Conservation (phyloP, 108 stramenopile genomes). For the Cylindrotheca closterium region DNA sequence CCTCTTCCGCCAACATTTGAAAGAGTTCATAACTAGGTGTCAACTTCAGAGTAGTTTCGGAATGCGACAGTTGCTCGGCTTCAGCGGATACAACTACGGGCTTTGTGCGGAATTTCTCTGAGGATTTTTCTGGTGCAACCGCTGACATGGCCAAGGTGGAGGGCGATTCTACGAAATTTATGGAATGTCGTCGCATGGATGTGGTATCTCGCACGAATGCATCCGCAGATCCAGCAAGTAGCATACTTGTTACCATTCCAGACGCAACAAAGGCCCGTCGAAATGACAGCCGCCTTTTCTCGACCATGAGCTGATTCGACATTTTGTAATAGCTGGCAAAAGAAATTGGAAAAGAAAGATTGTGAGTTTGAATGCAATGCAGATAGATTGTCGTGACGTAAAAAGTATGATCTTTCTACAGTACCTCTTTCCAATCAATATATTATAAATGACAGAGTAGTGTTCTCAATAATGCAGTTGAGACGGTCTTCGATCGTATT, state of each 20-base stretch:
- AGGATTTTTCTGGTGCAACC: slow-evolving; percentile 13
- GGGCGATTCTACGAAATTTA: neutral
- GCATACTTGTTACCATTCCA: slow-evolving; percentile 6
- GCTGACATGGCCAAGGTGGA: slow-evolving; percentile 34
- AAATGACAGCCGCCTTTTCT: neutral
- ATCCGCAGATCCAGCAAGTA: slow-evolving; percentile 20
- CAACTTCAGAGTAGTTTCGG: slow-evolving; percentile 85
- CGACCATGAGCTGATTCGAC: neutral
- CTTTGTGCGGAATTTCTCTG: slow-evolving; percentile 43
- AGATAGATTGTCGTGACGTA: no score
- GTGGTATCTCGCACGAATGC: slow-evolving; percentile 16
- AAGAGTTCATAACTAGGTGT: slow-evolving; percentile 83
- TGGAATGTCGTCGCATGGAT: slow-evolving; percentile 4
- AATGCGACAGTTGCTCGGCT: slow-evolving; percentile 82
- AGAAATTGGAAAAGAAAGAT: no score
- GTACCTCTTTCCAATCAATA: no score
- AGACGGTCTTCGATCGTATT: no score
- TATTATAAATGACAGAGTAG: no score
- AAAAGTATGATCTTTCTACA: no score
- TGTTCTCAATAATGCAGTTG: no score
- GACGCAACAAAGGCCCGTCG: neutral
- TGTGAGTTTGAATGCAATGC: no score
- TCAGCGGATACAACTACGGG: slow-evolving; percentile 83
- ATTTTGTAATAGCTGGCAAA: no score
- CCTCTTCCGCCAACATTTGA: slow-evolving; percentile 68